Conservation (phyloP, 2,329 filamentous ascomycete species). For the Penicillium sp. region DNA sequence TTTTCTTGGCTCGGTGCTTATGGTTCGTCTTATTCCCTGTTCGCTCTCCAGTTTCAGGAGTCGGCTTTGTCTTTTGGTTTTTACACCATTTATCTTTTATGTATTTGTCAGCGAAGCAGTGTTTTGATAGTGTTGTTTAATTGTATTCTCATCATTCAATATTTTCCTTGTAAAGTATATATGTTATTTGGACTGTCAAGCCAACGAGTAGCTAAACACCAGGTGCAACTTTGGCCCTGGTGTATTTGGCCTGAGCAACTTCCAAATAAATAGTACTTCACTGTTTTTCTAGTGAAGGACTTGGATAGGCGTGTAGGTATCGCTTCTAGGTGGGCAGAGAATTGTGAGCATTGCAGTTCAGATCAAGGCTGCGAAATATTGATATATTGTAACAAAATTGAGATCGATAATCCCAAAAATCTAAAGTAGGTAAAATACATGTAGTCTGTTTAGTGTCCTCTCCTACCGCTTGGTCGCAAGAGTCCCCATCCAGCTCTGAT, state of each 20-base stretch:
- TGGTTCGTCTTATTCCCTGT: constrained; percentile 21
- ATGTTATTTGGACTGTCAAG: too few relatives aligned
- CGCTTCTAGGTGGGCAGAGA: too few relatives aligned
- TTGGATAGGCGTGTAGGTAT: too few relatives aligned
- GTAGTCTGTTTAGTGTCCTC: neutral
- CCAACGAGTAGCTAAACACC: too few relatives aligned
- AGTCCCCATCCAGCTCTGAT: constrained; percentile 38
- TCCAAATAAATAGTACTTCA: too few relatives aligned
- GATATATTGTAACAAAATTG: neutral
- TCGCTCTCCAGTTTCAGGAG: constrained; percentile 11
- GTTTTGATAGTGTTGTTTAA: constrained; percentile 15
- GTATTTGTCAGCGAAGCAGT: constrained; percentile 19
- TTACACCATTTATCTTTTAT: constrained; percentile 12
- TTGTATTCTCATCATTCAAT: constrained; percentile 9
- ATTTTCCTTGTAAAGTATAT: neutral
- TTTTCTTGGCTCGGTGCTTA: constrained; percentile 24
- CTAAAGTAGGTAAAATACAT: constrained; percentile 2
- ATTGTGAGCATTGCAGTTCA: too few relatives aligned
- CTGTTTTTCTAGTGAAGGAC: too few relatives aligned
- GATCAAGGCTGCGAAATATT: neutral
- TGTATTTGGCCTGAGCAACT: too few relatives aligned
- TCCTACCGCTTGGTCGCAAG: constrained; percentile 23
- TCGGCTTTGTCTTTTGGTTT: constrained; percentile 9
- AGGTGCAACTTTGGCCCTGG: too few relatives aligned
- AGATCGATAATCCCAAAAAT: neutral